phyloP scores from a whole-genome alignment of 2,329 filamentous ascomycete species.

The Apiospora sp. region DNA sequence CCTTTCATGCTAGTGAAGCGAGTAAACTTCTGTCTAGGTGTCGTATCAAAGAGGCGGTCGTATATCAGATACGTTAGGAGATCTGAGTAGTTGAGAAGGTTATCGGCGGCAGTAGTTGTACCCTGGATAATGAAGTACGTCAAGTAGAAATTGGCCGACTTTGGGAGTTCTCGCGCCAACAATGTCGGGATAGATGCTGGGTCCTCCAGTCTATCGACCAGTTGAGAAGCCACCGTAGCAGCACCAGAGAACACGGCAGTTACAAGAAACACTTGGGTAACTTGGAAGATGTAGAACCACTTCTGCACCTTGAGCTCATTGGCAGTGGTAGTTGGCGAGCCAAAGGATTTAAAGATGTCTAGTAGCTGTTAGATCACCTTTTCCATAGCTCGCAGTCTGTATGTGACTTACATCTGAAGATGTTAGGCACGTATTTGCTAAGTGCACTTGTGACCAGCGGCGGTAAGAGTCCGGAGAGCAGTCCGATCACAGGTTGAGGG shows the following conservation, averaged over 20 bases:
- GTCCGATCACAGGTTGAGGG: constrained; percentile 73
- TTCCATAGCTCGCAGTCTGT: not conserved
- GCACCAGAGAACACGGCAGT: constrained; percentile 77
- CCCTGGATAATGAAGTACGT: constrained; percentile 81
- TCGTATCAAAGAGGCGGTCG: constrained; percentile 72
- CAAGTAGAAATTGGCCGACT: constrained; percentile 79
- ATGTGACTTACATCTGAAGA: constrained; percentile 70
- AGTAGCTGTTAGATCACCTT: constrained; percentile 7
- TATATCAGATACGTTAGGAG: constrained; percentile 69
- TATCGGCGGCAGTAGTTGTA: constrained; percentile 70
- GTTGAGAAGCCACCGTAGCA: constrained; percentile 38
- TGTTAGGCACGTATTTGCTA: constrained; percentile 81
- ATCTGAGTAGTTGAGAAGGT: constrained; percentile 68
- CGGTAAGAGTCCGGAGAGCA: constrained; percentile 85
- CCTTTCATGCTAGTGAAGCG: constrained; percentile 68
- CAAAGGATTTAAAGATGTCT: constrained; percentile 75
- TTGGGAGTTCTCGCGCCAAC: constrained; percentile 70
- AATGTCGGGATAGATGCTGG: constrained; percentile 51
- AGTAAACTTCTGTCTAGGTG: constrained; percentile 74
- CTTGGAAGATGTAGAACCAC: constrained; percentile 81
- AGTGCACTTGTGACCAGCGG: constrained; percentile 80
- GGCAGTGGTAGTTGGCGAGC: constrained; percentile 73
- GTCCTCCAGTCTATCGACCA: constrained; percentile 37
- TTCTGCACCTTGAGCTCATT: constrained; percentile 82
- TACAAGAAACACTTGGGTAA: constrained; percentile 86